A percentile compares a stretch with the other conserved stretches of the same genome.
Conservation (phyloP, 129 eudicot genomes). For the Helianthus annuus region DNA sequence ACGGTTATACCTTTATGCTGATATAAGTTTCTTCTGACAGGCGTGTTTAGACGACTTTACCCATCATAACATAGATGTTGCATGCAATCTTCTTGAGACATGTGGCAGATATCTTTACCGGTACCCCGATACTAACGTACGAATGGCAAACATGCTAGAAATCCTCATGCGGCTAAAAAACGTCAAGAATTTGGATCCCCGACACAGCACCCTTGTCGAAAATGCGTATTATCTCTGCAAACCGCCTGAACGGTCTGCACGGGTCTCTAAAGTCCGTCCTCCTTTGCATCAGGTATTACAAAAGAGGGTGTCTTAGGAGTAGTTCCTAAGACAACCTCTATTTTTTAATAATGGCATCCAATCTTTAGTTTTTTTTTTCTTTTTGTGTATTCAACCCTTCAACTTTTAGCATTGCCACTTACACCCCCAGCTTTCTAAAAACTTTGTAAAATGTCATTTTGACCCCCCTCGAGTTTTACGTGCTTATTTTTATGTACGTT, state of each 20-base stretch:
- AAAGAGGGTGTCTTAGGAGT: too few species aligned
- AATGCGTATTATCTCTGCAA: conserved; percentile 96
- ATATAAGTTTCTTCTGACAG: conserved; percentile 39
- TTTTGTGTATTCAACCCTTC: too few species aligned
- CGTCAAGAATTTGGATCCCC: conserved; percentile 94
- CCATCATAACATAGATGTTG: conserved; percentile 97
- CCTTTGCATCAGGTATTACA: conserved; percentile 84
- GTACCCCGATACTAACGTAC: conserved; percentile 83
- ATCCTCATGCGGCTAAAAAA: conserved; percentile 92
- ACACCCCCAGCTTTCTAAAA: too few species aligned
- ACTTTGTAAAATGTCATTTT: too few species aligned
- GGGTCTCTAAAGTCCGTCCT: conserved; percentile 92
- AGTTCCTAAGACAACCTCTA: too few species aligned
- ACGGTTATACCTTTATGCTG: background rate
- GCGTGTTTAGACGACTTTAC: conserved; percentile 95
- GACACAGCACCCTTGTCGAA: conserved; percentile 95
- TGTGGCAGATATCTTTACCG: conserved; percentile 97
- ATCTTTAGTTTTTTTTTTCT: too few species aligned
- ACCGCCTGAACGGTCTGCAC: conserved; percentile 97
- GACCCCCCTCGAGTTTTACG: too few species aligned
- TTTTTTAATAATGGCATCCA: too few species aligned
- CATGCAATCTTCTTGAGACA: conserved; percentile 98
- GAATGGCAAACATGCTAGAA: conserved; percentile 98
- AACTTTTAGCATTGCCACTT: too few species aligned
- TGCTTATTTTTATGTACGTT: too few species aligned